Evolutionary conservation across 2,329 filamentous ascomycete genomes (phyloP), one percentile per base, ranked within the genome.

Genomic region (Orbilia javanica): DNA sequence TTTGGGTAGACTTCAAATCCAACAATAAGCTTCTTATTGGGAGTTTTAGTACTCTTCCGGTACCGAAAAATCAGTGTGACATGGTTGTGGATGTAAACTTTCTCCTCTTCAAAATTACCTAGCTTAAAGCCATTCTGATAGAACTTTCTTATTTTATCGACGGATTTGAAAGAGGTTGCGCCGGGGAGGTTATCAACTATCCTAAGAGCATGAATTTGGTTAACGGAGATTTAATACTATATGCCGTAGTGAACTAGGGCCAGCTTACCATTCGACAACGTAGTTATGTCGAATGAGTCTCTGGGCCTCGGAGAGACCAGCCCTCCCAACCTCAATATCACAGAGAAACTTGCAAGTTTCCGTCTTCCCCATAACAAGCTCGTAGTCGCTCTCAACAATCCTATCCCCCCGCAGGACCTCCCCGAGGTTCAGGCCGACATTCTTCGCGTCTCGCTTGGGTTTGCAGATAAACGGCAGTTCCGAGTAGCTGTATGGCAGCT

Each of bases 1-100:
- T 95, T 96, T 22, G 93, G 90, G 82, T 96, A 97, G 27, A 97
- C 91, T 85, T 97, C 93, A 82, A 97, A 97, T 0, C 92, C 93
- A 20, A 96, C 92, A 80, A 97, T 89, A 44, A 96, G 90, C 84
- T 93, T 94, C 79, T 90, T 91, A 62, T 92, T 92, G 52, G 88
- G 87, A 18, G 90, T 87, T 31, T 92, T 92, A 2, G 67, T 70
- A 31, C 92, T 92, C 63, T 87, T 87, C 79, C 92, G 90, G 84
- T 93, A 93, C 68, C 93, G 90, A 72, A 97, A 89, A 52, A 96
- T 91, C 65, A 97, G 89, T 1, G 92, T 96, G 81, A 94, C 90
- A 83, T 97, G 94, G 83, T 97, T 97, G 85, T 97, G 92, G 81
- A 97, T 88, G 81, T 90, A 94, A 83, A 87, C 82, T 88, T 88